Percentiles rank a stretch among this genome's conserved stretches.
phyloP scores from a whole-genome alignment of 2,329 filamentous ascomycete species.

The Pseudocercospora fuligena region DNA sequence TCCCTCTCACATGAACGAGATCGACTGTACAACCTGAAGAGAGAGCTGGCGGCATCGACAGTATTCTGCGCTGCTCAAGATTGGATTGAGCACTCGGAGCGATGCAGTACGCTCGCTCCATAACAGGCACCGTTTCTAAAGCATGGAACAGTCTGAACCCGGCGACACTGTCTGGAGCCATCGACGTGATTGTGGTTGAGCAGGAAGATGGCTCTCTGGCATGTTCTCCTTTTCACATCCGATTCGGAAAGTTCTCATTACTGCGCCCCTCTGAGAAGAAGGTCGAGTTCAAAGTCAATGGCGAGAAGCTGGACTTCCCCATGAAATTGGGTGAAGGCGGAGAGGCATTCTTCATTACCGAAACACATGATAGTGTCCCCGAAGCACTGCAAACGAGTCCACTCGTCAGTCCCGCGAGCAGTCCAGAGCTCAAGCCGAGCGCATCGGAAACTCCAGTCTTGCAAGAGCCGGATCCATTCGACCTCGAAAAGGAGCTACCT shows the following conservation, averaged over 20 bases:
- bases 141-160: slow-evolving; percentile 99
- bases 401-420: slow-evolving; percentile 84
- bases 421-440: slow-evolving; percentile 69
- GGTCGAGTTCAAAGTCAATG: slow-evolving; percentile 97
- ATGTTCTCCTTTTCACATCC: slow-evolving; percentile 97
- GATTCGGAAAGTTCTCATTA: slow-evolving; percentile 97
- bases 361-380: slow-evolving; percentile 91
- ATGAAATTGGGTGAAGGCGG: slow-evolving; percentile 99
- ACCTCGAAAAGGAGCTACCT: slow-evolving; percentile 57
- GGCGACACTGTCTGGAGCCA: slow-evolving; percentile 93
- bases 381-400: slow-evolving; percentile 93
- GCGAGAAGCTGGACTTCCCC: slow-evolving; percentile 85
- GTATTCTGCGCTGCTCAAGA: neutral
- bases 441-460: slow-evolving; percentile 50
- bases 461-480: slow-evolving; percentile 72
- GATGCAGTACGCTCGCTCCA: slow-evolving; percentile 98
- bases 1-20: neutral
- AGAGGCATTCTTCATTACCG: slow-evolving; percentile 98
- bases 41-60: neutral
- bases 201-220: slow-evolving; percentile 85
- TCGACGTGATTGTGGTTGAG: slow-evolving; percentile 98
- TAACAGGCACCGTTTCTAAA: slow-evolving; percentile 94
- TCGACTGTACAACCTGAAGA: neutral
- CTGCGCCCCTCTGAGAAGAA: slow-evolving; percentile 97
- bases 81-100: neutral